A percentile compares a stretch with the other conserved stretches of the same genome.
phyloP scores from a whole-genome alignment of 495 filamentous ascomycete genomes.

The Penicillium tannophilum region DNA sequence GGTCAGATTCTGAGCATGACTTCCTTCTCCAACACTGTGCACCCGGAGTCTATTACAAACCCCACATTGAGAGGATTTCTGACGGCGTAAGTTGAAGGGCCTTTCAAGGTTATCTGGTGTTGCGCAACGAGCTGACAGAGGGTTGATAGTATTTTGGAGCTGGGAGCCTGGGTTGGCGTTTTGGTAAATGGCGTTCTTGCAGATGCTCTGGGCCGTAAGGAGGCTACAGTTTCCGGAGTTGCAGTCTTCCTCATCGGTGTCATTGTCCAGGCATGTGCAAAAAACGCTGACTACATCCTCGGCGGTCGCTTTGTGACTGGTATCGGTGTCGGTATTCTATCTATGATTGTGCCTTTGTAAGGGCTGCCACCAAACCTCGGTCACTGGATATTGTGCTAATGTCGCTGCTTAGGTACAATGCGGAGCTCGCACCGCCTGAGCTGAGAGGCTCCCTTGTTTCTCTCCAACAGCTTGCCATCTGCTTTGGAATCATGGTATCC shows the following conservation, averaged over 20 bases:
- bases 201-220: conserved; percentile 75
- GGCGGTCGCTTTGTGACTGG: conserved; percentile 52
- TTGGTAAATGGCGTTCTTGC: conserved; percentile 74
- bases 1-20: conserved; percentile 3
- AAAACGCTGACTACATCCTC: conserved; percentile 39
- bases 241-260: conserved; percentile 71
- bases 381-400: background rate
- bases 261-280: conserved; percentile 41
- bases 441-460: conserved; percentile 72
- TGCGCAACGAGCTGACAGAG: background rate
- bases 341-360: conserved; percentile 47
- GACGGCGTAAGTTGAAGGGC: background rate
- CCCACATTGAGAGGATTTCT: background rate
- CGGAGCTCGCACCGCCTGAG: conserved; percentile 73
- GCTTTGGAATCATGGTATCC: conserved; percentile 65
- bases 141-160: conserved; percentile 51
- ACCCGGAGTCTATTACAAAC: background rate
- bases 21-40: background rate
- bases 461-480: conserved; percentile 78
- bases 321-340: conserved; percentile 68
- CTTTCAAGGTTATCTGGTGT: background rate
- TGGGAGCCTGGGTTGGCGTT: conserved; percentile 79
- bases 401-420: conserved; percentile 51
- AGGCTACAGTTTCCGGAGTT: conserved; percentile 62
- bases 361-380: background rate